These are phyloP conservation scores for Angomonas deanei DNA, from an alignment of 208 protist genomes.

Conservation along the genomic window DNA sequence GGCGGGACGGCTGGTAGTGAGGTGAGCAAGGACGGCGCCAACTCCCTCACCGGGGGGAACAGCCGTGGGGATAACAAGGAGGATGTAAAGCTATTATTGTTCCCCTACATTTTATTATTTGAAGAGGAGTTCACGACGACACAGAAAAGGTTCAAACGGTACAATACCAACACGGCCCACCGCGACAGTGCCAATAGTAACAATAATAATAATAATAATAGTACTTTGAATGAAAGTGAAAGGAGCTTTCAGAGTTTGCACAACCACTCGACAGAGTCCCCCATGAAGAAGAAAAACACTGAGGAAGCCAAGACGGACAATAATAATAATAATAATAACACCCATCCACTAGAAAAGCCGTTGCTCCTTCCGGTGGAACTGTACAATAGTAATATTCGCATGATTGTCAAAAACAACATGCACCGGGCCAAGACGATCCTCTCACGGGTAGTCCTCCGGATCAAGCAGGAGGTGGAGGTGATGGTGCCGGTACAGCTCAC, in stretches of 20 bases:
- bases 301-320: neutral
- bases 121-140: neutral
- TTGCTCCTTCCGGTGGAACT: neutral
- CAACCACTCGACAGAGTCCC: neutral
- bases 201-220: too few relatives aligned
- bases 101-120: slow-evolving; percentile 1
- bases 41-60: neutral
- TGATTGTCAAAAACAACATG: slow-evolving; percentile 1
- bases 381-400: slow-evolving; percentile 2
- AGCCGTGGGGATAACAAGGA: neutral
- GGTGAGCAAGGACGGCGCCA: neutral
- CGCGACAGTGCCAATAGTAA: neutral
- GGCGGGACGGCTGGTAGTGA: neutral
- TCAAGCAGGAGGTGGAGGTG: slow-evolving; percentile 1
- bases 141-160: neutral
- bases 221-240: neutral
- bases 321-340: neutral
- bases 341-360: neutral
- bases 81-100: neutral
- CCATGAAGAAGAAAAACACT: too few relatives aligned
- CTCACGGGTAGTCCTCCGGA: neutral
- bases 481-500: neutral
- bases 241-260: neutral
- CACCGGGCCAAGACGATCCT: neutral
- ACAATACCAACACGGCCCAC: neutral